A percentile compares a stretch with the other conserved stretches of the same genome.
These are phyloP conservation scores for Ophiosphaerella korrae DNA, from an alignment of 2,329 filamentous ascomycete species.

Conservation along the genomic window DNA sequence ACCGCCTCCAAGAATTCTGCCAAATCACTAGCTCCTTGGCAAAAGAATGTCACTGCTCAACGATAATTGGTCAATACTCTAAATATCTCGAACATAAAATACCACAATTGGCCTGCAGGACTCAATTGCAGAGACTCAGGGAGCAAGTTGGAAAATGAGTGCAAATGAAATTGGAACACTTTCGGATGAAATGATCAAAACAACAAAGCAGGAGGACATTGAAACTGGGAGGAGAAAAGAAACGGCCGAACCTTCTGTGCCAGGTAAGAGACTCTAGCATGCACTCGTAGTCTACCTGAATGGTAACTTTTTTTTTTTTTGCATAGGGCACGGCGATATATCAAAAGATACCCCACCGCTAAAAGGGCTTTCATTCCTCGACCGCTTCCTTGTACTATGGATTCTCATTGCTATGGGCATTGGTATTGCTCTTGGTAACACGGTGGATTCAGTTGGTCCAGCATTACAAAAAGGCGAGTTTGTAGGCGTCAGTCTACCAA, in stretches of 20 bases:
- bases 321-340: constrained; percentile 2
- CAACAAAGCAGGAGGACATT: constrained; percentile 7
- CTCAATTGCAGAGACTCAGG: too few relatives aligned
- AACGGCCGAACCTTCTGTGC: neutral
- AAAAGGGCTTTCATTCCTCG: constrained; percentile 51
- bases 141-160: too few relatives aligned
- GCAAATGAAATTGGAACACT: too few relatives aligned
- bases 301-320: neutral
- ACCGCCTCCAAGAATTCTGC: too few relatives aligned
- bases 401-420: constrained; percentile 79
- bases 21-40: too few relatives aligned
- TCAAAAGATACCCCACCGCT: constrained; percentile 29
- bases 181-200: neutral
- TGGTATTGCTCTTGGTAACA: constrained; percentile 77
- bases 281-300: constrained; percentile 2
- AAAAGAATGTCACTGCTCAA: too few relatives aligned
- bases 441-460: constrained; percentile 66
- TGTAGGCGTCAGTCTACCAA: constrained; percentile 71
- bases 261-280: neutral
- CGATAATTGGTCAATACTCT: too few relatives aligned
- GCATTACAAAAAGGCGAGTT: constrained; percentile 73
- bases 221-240: constrained; percentile 7
- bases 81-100: too few relatives aligned
- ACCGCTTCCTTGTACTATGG: constrained; percentile 60
- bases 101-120: too few relatives aligned